Evolutionary conservation across 768 basidiomycete genomes (phyloP).

Genomic region (Pulveroboletus frians): DNA sequence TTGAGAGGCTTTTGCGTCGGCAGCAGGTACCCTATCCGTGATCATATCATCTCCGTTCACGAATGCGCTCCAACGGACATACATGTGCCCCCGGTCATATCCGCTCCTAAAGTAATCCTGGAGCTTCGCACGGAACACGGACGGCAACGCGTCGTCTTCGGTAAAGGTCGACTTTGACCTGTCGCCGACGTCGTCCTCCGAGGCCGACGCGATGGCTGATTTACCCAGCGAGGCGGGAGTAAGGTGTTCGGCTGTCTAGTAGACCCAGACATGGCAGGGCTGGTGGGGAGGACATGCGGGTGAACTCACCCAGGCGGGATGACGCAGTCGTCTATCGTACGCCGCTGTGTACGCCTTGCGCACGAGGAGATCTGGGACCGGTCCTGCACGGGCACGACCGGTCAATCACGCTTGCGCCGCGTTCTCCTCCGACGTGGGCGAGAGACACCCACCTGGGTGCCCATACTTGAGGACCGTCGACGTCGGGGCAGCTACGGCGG

Average conservation of each 20-base stretch:
- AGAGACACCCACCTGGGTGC: slow-evolving; percentile 17
- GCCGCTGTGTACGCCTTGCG: slow-evolving; percentile 82
- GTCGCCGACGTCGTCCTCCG: slow-evolving; percentile 49
- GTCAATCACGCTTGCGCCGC: neutral
- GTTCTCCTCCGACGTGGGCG: neutral
- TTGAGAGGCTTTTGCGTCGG: slow-evolving; percentile 90
- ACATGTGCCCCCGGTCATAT: slow-evolving; percentile 98
- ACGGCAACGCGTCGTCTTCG: slow-evolving; percentile 79
- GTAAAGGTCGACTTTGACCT: slow-evolving; percentile 71
- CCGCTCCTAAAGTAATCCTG: slow-evolving; percentile 91
- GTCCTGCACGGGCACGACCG: slow-evolving; percentile 51
- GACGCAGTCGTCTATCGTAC: slow-evolving; percentile 85
- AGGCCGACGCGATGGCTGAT: slow-evolving; percentile 33
- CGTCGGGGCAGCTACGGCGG: slow-evolving; percentile 18
- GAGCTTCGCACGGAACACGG: slow-evolving; percentile 72
- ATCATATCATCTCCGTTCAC: neutral
- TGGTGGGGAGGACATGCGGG: neutral
- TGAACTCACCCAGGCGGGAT: slow-evolving; percentile 83
- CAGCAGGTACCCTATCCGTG: slow-evolving; percentile 79
- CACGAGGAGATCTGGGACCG: slow-evolving; percentile 72
- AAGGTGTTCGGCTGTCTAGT: slow-evolving; percentile 91
- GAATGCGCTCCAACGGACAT: slow-evolving; percentile 24
- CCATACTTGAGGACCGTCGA: slow-evolving; percentile 48
- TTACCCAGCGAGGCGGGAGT: slow-evolving; percentile 69
- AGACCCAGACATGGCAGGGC: neutral